Evolutionary conservation across 2,329 filamentous ascomycete species (phyloP).

Genomic region (Biscogniauxia mediterranea): DNA sequence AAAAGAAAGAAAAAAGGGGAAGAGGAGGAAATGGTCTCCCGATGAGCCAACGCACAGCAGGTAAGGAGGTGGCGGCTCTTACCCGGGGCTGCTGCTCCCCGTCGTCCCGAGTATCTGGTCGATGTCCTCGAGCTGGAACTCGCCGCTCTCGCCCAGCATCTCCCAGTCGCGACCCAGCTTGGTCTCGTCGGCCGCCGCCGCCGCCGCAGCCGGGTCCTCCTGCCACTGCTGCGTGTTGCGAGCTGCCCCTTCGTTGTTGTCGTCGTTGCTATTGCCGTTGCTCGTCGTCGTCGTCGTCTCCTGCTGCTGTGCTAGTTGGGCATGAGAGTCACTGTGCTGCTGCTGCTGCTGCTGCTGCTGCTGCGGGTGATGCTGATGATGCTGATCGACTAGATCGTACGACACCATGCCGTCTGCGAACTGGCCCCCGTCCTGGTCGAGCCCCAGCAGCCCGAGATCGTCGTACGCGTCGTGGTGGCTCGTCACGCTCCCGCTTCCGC

Average conservation of each 20-base stretch:
- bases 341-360: conserved; percentile 14
- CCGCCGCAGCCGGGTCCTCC: conserved; percentile 11
- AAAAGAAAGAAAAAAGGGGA: no score
- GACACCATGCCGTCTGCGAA: conserved; percentile 18
- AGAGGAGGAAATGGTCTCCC: no score
- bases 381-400: conserved; percentile 10
- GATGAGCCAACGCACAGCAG: no score
- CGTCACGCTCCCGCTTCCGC: conserved; percentile 1
- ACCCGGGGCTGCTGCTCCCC: conserved; percentile 22
- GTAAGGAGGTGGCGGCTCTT: no score
- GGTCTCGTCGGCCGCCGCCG: conserved; percentile 4
- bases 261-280: background rate
- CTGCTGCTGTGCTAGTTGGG: background rate
- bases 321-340: conserved; percentile 6
- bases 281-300: conserved; percentile 1
- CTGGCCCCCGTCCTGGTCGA: conserved; percentile 10
- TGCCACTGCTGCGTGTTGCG: no score
- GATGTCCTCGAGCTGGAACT: conserved; percentile 25
- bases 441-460: conserved; percentile 19
- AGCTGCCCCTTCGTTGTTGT: no score
- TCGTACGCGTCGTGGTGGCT: conserved; percentile 16
- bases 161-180: conserved; percentile 24
- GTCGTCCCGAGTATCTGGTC: conserved; percentile 25
- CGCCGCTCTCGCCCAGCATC: conserved; percentile 14
- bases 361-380: conserved; percentile 8